Evolutionary conservation across 345 rosid genomes (phyloP).

Genomic region (Odontarrhena argentea): DNA sequence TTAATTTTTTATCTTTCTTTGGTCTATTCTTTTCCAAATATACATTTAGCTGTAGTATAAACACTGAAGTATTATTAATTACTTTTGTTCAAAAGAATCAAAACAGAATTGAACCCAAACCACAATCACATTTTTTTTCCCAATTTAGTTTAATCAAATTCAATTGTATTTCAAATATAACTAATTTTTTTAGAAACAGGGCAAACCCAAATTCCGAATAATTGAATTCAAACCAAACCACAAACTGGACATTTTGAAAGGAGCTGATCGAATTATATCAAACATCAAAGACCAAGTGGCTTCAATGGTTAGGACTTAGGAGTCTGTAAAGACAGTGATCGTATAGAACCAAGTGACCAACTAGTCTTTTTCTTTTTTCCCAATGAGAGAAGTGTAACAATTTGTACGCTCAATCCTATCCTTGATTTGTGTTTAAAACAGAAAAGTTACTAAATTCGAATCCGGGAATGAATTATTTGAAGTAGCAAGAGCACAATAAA

Average conservation of each 20-base stretch:
- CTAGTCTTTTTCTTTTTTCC: not conserved
- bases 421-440: not conserved
- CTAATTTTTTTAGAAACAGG: too few relatives aligned
- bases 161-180: too few relatives aligned
- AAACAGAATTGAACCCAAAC: too few relatives aligned
- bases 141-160: too few relatives aligned
- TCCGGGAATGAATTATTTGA: not conserved
- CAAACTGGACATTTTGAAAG: conserved; percentile 54
- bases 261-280: conserved; percentile 56
- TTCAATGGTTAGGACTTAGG: conserved; percentile 33
- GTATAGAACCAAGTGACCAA: not conserved
- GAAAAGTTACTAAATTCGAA: not conserved
- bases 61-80: too few relatives aligned
- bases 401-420: not conserved
- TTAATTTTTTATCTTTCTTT: too few relatives aligned
- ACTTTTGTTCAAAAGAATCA: too few relatives aligned
- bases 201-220: too few relatives aligned
- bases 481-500: not conserved
- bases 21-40: too few relatives aligned
- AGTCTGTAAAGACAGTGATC: conserved; percentile 44
- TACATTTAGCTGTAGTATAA: too few relatives aligned
- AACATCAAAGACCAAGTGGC: conserved; percentile 52
- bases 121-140: too few relatives aligned
- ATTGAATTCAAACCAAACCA: conserved; percentile 50
- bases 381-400: not conserved